Base-by-base conservation (phyloP, 1,139 yeast genomes). In the Lodderomyces elongisporus region DNA sequence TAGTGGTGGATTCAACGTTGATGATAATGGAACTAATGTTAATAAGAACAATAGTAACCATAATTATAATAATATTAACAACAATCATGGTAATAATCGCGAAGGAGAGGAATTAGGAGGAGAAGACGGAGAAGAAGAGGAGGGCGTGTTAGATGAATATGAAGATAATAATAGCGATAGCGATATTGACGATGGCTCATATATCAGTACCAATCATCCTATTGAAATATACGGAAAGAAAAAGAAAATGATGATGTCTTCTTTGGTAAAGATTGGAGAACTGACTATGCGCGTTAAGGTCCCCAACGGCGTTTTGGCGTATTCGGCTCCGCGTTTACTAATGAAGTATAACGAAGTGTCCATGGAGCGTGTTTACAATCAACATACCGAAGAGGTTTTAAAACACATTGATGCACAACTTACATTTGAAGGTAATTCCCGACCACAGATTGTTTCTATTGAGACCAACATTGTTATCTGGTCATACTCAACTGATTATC, bases 401-500 rank as follows among this genome's bases (percentile, higher is more conserved):
- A 45, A 45, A 4, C 40, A 55, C 3, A 38, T 65, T 10, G 57
- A 62, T 10, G 33, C 64, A 3, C 46, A 51, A 12, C 43, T 67
- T 15, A 46, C 47, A 4, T 62, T 58, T 39, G 39, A 36, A 17
- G 13, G 30, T 18, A 28, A 31, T 14, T 14, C 21, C 18, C 43
- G 38, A 28, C 70, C 70, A 1, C 72, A 70, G 1, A 47, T 43
- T 6, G 56, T 65, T 10, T 46, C 46, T 35, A 50, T 68, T 12
- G 73, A 66, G 10, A 44, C 57, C 17, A 66, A 64, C 39, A 46
- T 68, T 9, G 63, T 67, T 1, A 53, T 62, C 6, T 68, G 74
- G 74, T 52, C 74, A 2, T 66, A 62, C 42, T 51, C 54, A 30
- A 51, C 71, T 2, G 72, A 66, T 27, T 66, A 60, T 39, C 72